These are phyloP conservation scores for Leishmania tarentolae DNA, from an alignment of 208 protist genomes.

Conservation along the genomic window DNA sequence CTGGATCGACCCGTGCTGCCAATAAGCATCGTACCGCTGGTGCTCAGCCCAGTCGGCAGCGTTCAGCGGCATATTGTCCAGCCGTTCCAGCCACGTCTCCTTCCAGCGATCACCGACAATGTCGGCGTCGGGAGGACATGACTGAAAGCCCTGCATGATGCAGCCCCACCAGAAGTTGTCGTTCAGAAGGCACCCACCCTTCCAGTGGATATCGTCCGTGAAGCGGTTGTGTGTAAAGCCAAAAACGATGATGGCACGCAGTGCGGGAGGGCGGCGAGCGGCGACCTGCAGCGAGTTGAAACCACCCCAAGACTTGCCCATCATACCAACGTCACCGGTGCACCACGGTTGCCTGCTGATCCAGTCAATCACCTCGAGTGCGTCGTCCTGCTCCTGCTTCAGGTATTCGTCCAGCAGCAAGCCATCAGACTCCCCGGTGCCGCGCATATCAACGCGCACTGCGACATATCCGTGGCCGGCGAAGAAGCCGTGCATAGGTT, in stretches of 20 bases:
- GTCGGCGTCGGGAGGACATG: constrained; percentile 41
- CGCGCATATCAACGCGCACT: constrained; percentile 70
- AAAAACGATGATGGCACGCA: constrained; percentile 67
- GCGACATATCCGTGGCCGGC: constrained; percentile 53
- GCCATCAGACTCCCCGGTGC: constrained; percentile 59
- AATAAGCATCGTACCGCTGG: constrained; percentile 62
- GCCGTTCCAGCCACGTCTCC: constrained; percentile 51
- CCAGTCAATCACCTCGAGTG: constrained; percentile 68
- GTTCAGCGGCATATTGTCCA: constrained; percentile 57
- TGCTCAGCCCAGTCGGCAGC: constrained; percentile 51
- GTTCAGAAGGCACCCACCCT: constrained; percentile 68
- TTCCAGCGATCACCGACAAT: constrained; percentile 54
- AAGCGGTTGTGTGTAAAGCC: constrained; percentile 74
- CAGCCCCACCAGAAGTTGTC: constrained; percentile 79
- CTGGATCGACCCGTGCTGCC: constrained; percentile 62
- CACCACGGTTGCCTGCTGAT: constrained; percentile 63
- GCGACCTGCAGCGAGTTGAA: constrained; percentile 76
- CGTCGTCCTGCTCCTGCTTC: constrained; percentile 64
- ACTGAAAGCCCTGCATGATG: constrained; percentile 66
- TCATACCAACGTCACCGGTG: constrained; percentile 66
- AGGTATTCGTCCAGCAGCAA: constrained; percentile 62
- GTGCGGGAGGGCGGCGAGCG: constrained; percentile 46
- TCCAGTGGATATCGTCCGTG: constrained; percentile 74
- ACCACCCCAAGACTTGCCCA: constrained; percentile 72
- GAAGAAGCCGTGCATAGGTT: constrained; percentile 76